A percentile compares a stretch with the other conserved stretches of the same genome.
phyloP scores from a whole-genome alignment of 768 basidiomycete species.

The Xerocomus spinulosus region DNA sequence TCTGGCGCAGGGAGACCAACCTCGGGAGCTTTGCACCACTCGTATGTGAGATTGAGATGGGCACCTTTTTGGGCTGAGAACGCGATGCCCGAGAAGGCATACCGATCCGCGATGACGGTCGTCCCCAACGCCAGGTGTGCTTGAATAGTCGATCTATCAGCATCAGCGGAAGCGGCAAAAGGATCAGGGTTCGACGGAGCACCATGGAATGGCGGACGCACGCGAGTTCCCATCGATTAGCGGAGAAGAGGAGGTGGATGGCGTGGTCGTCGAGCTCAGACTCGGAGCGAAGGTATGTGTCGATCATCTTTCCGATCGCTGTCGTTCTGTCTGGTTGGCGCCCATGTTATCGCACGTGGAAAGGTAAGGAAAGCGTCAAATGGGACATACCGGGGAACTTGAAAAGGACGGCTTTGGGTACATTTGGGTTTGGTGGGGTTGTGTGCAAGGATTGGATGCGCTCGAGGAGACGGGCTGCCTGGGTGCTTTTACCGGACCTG shows the following conservation, averaged over 20 bases:
- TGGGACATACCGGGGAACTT: constrained; percentile 84
- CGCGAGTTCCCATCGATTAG: constrained; percentile 96
- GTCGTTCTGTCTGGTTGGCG: constrained; percentile 74
- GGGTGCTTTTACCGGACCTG: constrained; percentile 91
- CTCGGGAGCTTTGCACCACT: constrained; percentile 87
- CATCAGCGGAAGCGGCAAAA: too few species aligned
- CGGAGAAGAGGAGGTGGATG: constrained; percentile 92
- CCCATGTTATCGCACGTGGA: too few species aligned
- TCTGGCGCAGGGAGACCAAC: constrained; percentile 87
- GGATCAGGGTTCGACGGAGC: too few species aligned
- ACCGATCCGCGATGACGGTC: constrained; percentile 84
- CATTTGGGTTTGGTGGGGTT: not conserved
- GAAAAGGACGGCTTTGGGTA: constrained; percentile 45
- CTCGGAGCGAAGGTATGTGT: constrained; percentile 80
- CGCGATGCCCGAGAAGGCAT: constrained; percentile 94
- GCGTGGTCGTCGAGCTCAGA: constrained; percentile 88
- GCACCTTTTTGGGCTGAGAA: constrained; percentile 62
- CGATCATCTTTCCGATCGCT: constrained; percentile 87
- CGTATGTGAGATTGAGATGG: constrained; percentile 50
- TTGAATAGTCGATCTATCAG: constrained; percentile 61
- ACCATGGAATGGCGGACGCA: constrained; percentile 45
- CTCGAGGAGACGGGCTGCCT: constrained; percentile 57
- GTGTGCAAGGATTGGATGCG: constrained; percentile 40
- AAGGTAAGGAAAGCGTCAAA: too few species aligned
- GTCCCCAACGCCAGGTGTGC: constrained; percentile 56